Conservation (phyloP, 306 rosid species). For the Castanea mollissima region DNA sequence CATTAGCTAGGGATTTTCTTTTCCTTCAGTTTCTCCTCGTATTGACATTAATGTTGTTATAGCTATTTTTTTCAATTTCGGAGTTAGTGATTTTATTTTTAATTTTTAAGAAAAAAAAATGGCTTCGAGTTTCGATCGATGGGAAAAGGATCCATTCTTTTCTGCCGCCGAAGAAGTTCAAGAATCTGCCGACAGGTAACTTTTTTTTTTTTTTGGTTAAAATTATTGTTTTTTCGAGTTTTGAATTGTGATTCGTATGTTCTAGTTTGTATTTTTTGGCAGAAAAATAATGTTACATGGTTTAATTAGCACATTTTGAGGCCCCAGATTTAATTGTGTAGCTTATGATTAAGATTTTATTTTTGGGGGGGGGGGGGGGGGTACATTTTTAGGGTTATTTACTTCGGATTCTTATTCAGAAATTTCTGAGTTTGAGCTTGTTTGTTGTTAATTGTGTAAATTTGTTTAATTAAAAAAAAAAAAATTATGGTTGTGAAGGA, state of each 20-base stretch:
- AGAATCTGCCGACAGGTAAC: conserved; percentile 91
- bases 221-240: background rate
- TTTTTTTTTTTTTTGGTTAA: background rate
- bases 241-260: no score
- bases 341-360: no score
- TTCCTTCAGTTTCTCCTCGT: background rate
- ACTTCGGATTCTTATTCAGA: background rate
- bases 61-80: background rate
- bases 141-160: conserved; percentile 98
- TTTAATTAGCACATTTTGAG: no score
- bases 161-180: conserved; percentile 95
- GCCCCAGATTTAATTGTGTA: no score
- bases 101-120: conserved; percentile 24
- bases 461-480: no score
- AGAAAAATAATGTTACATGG: no score
- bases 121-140: conserved; percentile 88
- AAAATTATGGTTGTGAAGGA: conserved; percentile 42
- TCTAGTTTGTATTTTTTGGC: no score
- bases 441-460: conserved; percentile 16
- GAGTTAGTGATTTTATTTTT: background rate
- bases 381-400: background rate
- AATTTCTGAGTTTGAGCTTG: background rate
- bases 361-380: no score
- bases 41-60: no score
- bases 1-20: background rate